Conservation (phyloP, 768 basidiomycete genomes). For the Mycena epipterygia region DNA sequence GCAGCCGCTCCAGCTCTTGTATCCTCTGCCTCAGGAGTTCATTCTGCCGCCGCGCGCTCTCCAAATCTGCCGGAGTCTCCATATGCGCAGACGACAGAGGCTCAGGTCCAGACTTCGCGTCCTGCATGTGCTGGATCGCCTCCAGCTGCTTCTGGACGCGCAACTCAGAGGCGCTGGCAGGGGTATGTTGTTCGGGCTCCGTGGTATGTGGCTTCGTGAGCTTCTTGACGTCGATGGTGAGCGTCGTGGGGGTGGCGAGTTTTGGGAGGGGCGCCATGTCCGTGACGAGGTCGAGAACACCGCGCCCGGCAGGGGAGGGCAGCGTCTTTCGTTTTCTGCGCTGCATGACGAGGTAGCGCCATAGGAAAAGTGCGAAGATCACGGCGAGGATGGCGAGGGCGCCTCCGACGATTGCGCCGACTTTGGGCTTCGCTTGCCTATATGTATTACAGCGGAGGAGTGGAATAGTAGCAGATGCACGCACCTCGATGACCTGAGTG, state of each 20-base stretch:
- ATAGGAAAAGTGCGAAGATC: not conserved
- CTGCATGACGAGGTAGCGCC: not conserved
- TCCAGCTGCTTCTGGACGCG: not conserved
- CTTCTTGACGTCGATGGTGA: too few relatives aligned
- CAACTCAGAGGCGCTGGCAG: not conserved
- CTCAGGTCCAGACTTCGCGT: not conserved
- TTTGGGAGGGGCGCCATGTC: not conserved
- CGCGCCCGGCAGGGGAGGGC: not conserved
- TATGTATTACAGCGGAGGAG: not conserved
- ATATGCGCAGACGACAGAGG: too few relatives aligned
- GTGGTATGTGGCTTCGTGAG: not conserved
- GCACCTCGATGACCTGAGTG: not conserved
- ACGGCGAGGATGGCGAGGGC: not conserved
- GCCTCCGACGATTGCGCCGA: not conserved
- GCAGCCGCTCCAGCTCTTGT: not conserved
- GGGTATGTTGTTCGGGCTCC: not conserved
- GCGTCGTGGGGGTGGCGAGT: too few relatives aligned
- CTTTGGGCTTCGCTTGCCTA: not conserved
- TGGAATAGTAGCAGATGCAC: not conserved
- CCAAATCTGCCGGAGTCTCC: not conserved
- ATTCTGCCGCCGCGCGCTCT: constrained; percentile 5
- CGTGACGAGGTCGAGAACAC: not conserved
- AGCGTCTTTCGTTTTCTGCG: not conserved
- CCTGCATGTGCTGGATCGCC: not conserved
- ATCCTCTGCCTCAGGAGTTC: not conserved